Evolutionary conservation across 2,329 filamentous ascomycete genomes (phyloP), one percentile per base, ranked within the genome.

Genomic region (Didymella lethalis): DNA sequence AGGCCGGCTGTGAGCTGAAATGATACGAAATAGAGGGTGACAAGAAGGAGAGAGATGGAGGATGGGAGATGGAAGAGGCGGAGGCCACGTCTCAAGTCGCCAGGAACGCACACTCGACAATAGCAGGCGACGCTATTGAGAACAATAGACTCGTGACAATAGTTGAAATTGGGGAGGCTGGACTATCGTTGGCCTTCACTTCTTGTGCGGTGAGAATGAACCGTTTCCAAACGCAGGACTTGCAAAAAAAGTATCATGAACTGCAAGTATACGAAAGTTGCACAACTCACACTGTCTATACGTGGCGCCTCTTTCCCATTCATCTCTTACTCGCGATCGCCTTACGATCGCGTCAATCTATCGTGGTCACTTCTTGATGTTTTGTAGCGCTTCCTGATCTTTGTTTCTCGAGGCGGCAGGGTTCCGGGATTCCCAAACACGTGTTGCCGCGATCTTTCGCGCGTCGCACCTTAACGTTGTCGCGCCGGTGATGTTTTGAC

Each of bases 371-470:
- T 44, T 46, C 54, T 61, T 59, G 49, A 61, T 61, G 48, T 34
- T 59, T n/a, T 56, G 48, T 40, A 58, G 32, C 47, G 50, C 51
- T 63, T 36, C 64, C 59, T 54, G 57, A 59, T 53, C 58, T 43
- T 36, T 58, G 53, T 43, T 50, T 50, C 57, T 48, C 26, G 29
- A 57, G 56, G 60, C 57, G 54, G 56, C 55, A 55, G 58, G 64
- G 48, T 47, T 54, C 31, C 63, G 50, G 58, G 64, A 43, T 47
- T 54, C 34, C 63, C 59, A 69, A 67, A 74, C 69, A 69, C 69
- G 69, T 68, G 63, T 57, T 59, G 62, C 48, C 38, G 51, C 57
- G 54, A 44, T 58, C 60, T 54, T 55, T 64, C 48, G 72, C 68
- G 74, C 72, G 69, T 76, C 68, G 52, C 63, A 53, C 53, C 49